Evolutionary conservation across 306 rosid species (phyloP).

Genomic region (Cicer bijugum): DNA sequence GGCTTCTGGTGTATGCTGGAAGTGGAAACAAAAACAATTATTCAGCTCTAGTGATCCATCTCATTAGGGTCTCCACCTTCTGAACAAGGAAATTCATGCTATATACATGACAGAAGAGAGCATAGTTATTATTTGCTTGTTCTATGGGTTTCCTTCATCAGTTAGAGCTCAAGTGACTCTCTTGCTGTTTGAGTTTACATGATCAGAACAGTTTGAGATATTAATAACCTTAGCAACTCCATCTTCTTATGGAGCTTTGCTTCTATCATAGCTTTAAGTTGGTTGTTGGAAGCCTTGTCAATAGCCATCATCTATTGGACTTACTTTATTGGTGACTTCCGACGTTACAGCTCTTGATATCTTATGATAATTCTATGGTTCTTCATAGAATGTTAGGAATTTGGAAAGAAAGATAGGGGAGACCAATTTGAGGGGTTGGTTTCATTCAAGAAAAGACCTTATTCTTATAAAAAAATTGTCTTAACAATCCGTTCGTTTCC

Average conservation of each 20-base stretch:
- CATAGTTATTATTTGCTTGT: neutral
- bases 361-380: constrained; percentile 1
- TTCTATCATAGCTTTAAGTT: constrained; percentile 11
- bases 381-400: neutral
- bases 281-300: neutral
- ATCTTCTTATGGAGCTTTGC: neutral
- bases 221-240: neutral
- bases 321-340: neutral
- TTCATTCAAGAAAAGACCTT: neutral
- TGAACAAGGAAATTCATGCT: neutral
- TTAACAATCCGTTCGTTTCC: too few relatives aligned
- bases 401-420: neutral
- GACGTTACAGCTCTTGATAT: neutral
- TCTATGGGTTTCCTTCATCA: neutral
- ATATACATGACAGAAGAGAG: neutral
- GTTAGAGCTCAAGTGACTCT: constrained; percentile 9
- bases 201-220: constrained; percentile 14
- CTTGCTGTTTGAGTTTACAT: neutral
- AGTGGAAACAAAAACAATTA: neutral
- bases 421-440: neutral
- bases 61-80: neutral
- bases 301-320: neutral
- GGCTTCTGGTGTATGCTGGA: neutral
- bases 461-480: too few relatives aligned
- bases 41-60: neutral